phyloP scores from a whole-genome alignment of 2,329 filamentous ascomycete species.

The Zymoseptoria crescenta region DNA sequence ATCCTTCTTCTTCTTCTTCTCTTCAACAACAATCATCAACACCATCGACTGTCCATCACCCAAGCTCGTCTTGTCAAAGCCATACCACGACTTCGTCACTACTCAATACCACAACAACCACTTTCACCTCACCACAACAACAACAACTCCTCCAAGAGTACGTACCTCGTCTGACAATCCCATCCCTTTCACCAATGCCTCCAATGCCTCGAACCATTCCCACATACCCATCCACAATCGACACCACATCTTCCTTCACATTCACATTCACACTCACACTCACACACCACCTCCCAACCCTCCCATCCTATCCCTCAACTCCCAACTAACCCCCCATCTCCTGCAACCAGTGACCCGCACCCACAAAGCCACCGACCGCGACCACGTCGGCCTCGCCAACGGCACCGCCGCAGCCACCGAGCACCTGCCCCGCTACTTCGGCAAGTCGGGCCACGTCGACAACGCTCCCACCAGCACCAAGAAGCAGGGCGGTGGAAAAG shows the following conservation, averaged over 20 bases:
- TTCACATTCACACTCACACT: too few species aligned
- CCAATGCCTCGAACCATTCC: not conserved
- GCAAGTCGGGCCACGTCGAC: slow-evolving; percentile 73
- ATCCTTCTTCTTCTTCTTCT: not conserved
- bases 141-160: not conserved
- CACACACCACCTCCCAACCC: not conserved
- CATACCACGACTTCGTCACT: not conserved
- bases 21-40: not conserved
- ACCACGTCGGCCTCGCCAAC: slow-evolving; percentile 72
- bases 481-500: slow-evolving; percentile 89
- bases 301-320: not conserved
- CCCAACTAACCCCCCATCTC: slow-evolving; percentile 6
- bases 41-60: not conserved
- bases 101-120: not conserved
- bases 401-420: slow-evolving; percentile 63
- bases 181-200: not conserved
- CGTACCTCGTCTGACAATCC: not conserved
- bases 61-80: not conserved
- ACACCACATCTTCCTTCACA: not conserved
- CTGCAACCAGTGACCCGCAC: slow-evolving; percentile 77
- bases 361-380: slow-evolving; percentile 90
- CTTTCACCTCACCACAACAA: not conserved
- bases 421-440: slow-evolving; percentile 84
- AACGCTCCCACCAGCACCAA: slow-evolving; percentile 87
- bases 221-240: not conserved